phyloP scores from a whole-genome alignment of 345 rosid genomes.

The Erucastrum elatum region DNA sequence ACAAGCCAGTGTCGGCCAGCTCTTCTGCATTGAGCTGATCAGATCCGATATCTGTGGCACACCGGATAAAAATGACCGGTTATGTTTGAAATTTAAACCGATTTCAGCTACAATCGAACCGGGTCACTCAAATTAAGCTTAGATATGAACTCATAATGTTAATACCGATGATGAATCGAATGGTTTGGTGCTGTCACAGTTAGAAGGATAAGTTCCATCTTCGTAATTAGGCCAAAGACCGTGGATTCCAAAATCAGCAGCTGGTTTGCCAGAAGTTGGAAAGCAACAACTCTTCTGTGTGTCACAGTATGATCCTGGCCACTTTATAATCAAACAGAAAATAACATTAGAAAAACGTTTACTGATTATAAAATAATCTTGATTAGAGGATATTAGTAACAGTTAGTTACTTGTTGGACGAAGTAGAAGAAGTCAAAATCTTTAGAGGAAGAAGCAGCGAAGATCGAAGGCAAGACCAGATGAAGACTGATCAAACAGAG shows the following conservation, averaged over 20 bases:
- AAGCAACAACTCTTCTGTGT: slow-evolving; percentile 67
- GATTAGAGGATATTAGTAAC: not conserved
- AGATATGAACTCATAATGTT: not conserved
- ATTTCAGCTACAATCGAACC: not conserved
- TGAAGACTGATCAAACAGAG: slow-evolving; percentile 30
- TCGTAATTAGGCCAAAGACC: slow-evolving; percentile 94
- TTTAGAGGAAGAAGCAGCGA: slow-evolving; percentile 48
- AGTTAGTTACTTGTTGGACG: slow-evolving; percentile 68
- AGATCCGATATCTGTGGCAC: slow-evolving; percentile 57
- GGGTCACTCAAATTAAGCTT: not conserved
- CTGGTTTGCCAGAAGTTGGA: slow-evolving; percentile 86
- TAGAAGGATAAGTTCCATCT: slow-evolving; percentile 78
- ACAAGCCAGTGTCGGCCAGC: slow-evolving; percentile 91
- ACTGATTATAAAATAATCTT: not conserved
- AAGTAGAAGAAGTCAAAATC: slow-evolving; percentile 97
- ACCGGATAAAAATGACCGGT: slow-evolving; percentile 13
- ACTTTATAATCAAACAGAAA: slow-evolving; percentile 37
- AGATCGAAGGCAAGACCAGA: slow-evolving; percentile 35
- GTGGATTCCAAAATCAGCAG: slow-evolving; percentile 86
- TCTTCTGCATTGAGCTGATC: slow-evolving; percentile 49
- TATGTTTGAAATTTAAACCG: not conserved
- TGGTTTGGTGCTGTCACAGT: slow-evolving; percentile 60
- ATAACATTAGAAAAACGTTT: not conserved
- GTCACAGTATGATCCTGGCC: slow-evolving; percentile 98
- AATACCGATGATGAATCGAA: slow-evolving; percentile 59